Evolutionary conservation across 257 asterid genomes (phyloP).

Genomic region (Linderniella brevidens): DNA sequence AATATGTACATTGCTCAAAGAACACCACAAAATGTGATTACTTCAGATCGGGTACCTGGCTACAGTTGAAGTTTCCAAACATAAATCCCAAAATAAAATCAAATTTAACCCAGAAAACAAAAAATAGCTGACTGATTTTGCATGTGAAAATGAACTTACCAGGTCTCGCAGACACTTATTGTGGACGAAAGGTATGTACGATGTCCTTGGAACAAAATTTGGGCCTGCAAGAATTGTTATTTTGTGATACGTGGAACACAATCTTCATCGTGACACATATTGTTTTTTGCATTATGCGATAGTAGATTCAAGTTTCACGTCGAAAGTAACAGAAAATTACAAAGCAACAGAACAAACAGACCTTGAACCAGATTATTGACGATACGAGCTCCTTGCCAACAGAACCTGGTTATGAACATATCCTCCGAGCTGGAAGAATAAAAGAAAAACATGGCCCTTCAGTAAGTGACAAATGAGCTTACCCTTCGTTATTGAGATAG

Average conservation of each 20-base stretch:
- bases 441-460: not conserved
- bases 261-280: no score
- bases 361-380: not conserved
- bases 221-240: not conserved
- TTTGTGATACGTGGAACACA: not conserved
- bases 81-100: no score
- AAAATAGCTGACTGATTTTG: not conserved
- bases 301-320: not conserved
- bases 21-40: no score
- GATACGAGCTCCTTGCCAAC: not conserved
- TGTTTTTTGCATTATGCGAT: no score
- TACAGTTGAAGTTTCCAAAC: no score
- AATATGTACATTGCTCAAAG: no score
- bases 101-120: not conserved
- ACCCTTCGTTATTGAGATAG: no score
- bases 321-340: not conserved
- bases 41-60: no score
- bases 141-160: not conserved
- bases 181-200: not conserved
- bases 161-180: not conserved
- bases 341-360: not conserved
- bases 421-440: not conserved
- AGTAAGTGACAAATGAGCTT: slow-evolving; percentile 1
- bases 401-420: slow-evolving; percentile 5
- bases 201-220: not conserved